These are phyloP conservation scores for Brassica rapa DNA, from an alignment of 345 rosid species.

Conservation along the genomic window DNA sequence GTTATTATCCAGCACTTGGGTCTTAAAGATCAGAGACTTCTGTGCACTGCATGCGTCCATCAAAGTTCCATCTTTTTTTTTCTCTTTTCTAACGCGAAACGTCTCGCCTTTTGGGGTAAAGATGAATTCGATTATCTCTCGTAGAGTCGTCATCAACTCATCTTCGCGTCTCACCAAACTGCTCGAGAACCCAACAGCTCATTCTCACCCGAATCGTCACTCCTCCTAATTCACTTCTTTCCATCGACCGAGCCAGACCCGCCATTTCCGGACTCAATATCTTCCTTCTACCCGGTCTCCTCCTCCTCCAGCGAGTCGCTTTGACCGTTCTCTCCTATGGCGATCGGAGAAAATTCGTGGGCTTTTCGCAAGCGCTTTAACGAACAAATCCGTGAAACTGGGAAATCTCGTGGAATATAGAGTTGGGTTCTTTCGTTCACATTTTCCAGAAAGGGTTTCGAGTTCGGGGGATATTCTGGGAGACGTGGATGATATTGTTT, in stretches of 20 bases:
- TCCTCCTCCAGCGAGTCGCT: conserved; percentile 22
- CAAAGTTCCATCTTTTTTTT: background rate
- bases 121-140: conserved; percentile 49
- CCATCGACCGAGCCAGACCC: conserved; percentile 31
- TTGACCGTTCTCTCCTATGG: conserved; percentile 40
- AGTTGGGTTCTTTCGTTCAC: conserved; percentile 40
- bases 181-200: conserved; percentile 22
- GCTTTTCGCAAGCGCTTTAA: conserved; percentile 40
- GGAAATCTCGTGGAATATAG: conserved; percentile 41
- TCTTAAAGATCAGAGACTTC: background rate
- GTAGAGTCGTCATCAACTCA: conserved; percentile 39
- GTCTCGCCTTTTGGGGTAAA: conserved; percentile 20
- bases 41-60: background rate
- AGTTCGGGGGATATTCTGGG: conserved; percentile 31
- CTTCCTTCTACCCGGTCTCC: conserved; percentile 20
- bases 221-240: conserved; percentile 14
- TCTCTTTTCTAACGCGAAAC: background rate
- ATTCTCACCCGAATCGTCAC: conserved; percentile 22
- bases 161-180: conserved; percentile 46
- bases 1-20: background rate
- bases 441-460: conserved; percentile 42
- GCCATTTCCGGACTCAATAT: conserved; percentile 25
- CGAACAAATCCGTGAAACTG: conserved; percentile 35
- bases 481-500: conserved; percentile 46
- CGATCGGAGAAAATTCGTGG: conserved; percentile 42